Base-by-base conservation (phyloP, 768 basidiomycete species). In the Tulasnella sp. region DNA sequence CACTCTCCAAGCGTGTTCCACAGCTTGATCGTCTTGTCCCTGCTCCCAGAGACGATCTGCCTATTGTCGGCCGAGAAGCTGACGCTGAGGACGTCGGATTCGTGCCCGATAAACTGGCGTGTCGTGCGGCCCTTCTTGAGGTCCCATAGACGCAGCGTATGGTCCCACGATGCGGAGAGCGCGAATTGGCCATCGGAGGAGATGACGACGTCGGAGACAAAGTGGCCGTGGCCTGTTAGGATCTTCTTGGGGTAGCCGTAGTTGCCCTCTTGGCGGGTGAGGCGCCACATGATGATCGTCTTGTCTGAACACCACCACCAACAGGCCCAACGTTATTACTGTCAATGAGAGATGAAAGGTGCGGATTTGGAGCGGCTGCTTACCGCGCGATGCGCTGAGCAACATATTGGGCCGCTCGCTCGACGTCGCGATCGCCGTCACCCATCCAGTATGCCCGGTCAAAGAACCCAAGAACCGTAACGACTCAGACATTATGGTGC, bases 1-100 rank as follows among this genome's bases (percentile, higher is more conserved):
- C 96, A 99, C 74, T 99, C 96, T 68, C 96, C 96, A 63, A 99
- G 83, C 61, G 96, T 99, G 77, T 99, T 99, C 96, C 96, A 99
- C 67, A 99, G 87, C 73, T 98, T 99, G 79, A 99, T 99, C 37
- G 87, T 83, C 70, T 77, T 78, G 80, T 99, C 96, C 64, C 96
- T 87, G 61, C 92, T 93, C 55, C 92, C 96, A 51, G 92, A 96
- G 65, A 99, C 96, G 69, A 99, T 99, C 72, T 98, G 96, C 69
- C 96, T 78, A 82, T 99, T 98, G 74, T 99, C 96, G 59, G 96
- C 96, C 64, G 88, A 92, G 82, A 99, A 99, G 73, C 90, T 94
- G 75, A 99, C 96, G 63, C 92, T 96, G 59, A 99, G 81, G 63
- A 99, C 94, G 68, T 99, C 96, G 62, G 89, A 87, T 61, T 83